Evolutionary conservation across 129 eudicot genomes (phyloP).

Genomic region (Calendula officinalis): DNA sequence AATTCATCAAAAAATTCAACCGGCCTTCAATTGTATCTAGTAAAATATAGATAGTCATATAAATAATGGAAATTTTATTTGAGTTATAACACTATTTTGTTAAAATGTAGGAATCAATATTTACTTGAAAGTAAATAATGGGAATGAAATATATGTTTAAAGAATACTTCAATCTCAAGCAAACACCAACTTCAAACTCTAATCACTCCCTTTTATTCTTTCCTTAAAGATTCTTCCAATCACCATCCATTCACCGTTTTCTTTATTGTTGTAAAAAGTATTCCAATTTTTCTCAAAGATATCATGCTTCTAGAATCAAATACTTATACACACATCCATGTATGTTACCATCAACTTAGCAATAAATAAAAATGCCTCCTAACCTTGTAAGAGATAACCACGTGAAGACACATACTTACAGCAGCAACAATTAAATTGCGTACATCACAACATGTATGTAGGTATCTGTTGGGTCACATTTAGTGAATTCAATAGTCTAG

Average conservation of each 20-base stretch:
- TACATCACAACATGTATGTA: no score
- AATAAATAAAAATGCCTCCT: neutral
- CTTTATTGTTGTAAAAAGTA: conserved; percentile 13
- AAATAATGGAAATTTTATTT: no score
- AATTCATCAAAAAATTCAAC: no score
- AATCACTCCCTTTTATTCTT: conserved; percentile 31
- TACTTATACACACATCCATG: neutral
- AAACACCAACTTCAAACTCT: conserved; percentile 28
- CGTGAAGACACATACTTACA: no score
- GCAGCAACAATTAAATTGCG: no score
- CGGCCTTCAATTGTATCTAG: no score
- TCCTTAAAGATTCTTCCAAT: conserved; percentile 26
- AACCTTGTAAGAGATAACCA: no score
- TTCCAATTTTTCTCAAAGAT: conserved; percentile 20
- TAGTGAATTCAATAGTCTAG: no score
- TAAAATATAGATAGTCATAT: no score
- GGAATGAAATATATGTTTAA: conserved; percentile 21
- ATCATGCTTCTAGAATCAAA: conserved; percentile 14
- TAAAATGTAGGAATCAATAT: neutral
- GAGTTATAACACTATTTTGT: no score
- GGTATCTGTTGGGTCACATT: no score
- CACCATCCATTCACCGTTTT: conserved; percentile 22
- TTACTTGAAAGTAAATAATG: conserved; percentile 6
- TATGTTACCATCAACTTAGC: neutral
- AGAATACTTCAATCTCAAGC: conserved; percentile 43